phyloP scores from a whole-genome alignment of 352 stramenopile genomes.

The Pythium periplocum region DNA sequence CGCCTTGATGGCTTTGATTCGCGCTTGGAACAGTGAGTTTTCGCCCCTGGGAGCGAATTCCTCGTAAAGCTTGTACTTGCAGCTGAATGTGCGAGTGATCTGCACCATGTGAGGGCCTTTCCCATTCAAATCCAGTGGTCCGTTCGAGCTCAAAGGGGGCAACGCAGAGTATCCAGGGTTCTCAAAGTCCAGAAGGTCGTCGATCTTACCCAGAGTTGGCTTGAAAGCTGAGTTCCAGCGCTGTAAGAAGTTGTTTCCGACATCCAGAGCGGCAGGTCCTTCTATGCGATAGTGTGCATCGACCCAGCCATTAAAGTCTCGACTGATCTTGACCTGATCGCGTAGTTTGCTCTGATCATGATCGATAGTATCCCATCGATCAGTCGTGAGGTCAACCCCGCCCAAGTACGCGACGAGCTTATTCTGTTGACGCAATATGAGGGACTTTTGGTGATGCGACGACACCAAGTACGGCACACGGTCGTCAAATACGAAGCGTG shows the following conservation, averaged over 20 bases:
- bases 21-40: constrained; percentile 33
- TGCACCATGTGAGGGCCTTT: constrained; percentile 30
- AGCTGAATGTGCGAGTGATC: constrained; percentile 56
- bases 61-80: constrained; percentile 37
- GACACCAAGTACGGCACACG: constrained; percentile 19
- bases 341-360: constrained; percentile 39
- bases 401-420: constrained; percentile 38
- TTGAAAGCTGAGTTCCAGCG: constrained; percentile 45
- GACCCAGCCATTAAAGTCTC: constrained; percentile 39
- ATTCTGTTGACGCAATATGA: constrained; percentile 22
- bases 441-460: constrained; percentile 46
- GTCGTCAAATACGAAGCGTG: constrained; percentile 46
- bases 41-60: constrained; percentile 49
- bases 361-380: constrained; percentile 53
- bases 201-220: constrained; percentile 17
- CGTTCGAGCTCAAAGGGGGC: background rate
- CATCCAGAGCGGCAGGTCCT: constrained; percentile 31
- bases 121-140: background rate
- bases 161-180: constrained; percentile 17
- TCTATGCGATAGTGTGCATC: constrained; percentile 38
- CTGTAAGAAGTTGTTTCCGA: constrained; percentile 40
- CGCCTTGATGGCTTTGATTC: constrained; percentile 45
- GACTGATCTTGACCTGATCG: constrained; percentile 16
- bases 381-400: constrained; percentile 40
- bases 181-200: constrained; percentile 30